Conservation (phyloP, 2,329 filamentous ascomycete species). For the Diaporthe ampelina region DNA sequence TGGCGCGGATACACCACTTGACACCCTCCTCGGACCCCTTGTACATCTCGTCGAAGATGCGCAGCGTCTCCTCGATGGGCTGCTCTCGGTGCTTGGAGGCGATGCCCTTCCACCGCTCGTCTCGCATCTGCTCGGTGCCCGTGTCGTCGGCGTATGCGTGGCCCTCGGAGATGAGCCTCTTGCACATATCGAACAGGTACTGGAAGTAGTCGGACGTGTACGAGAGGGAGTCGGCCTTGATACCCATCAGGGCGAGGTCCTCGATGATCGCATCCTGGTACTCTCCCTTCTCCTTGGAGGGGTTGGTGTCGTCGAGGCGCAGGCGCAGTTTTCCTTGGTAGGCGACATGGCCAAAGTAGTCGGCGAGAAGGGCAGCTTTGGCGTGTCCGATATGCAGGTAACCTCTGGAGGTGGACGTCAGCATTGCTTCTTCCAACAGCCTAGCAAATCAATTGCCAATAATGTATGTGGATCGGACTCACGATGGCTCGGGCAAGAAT, state of each 20-base stretch:
- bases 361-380: conserved; percentile 92
- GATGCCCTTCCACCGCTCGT: conserved; percentile 86
- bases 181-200: conserved; percentile 86
- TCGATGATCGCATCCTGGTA: conserved; percentile 94
- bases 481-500: conserved; percentile 95
- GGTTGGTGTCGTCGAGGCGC: conserved; percentile 97
- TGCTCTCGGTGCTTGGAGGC: conserved; percentile 85
- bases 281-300: conserved; percentile 96
- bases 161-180: conserved; percentile 87
- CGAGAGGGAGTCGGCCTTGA: conserved; percentile 87
- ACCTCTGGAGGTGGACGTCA: conserved; percentile 60
- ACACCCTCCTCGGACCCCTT: conserved; percentile 82
- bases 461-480: conserved; percentile 51
- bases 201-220: conserved; percentile 98
- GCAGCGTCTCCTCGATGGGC: conserved; percentile 84
- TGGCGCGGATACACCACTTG: conserved; percentile 93
- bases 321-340: conserved; percentile 93
- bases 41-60: conserved; percentile 95
- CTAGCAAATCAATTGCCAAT: neutral
- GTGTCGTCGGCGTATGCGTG: conserved; percentile 97
- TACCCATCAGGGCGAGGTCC: conserved; percentile 91
- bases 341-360: conserved; percentile 95
- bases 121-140: conserved; percentile 87
- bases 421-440: neutral
- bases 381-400: conserved; percentile 97